Percentiles rank a stretch among this genome's conserved stretches.
These are phyloP conservation scores for Neofusicoccum cordaticola DNA, from an alignment of 2,329 filamentous ascomycete genomes.

Conservation along the genomic window DNA sequence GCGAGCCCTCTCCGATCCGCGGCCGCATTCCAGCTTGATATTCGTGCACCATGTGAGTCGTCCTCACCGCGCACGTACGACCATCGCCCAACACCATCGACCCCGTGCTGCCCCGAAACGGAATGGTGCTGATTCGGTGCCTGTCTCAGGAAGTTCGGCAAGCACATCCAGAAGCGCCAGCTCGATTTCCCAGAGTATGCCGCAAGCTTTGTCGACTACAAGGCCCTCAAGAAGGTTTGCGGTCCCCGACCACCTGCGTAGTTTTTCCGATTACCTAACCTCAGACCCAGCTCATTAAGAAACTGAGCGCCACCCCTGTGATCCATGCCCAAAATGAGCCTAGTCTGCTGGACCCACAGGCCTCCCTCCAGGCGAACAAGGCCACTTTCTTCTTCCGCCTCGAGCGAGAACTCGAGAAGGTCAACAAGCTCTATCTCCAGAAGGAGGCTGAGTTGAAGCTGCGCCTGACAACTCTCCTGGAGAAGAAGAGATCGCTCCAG, in stretches of 20 bases:
- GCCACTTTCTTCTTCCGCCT: slow-evolving; percentile 98
- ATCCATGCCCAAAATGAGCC: slow-evolving; percentile 72
- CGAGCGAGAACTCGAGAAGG: slow-evolving; percentile 96
- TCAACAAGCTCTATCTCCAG: slow-evolving; percentile 95
- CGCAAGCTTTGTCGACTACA: slow-evolving; percentile 98
- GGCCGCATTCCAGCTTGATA: background rate
- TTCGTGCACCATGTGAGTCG: slow-evolving; percentile 15
- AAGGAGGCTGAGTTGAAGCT: slow-evolving; percentile 99
- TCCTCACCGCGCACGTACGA: slow-evolving; percentile 7
- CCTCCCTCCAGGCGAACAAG: slow-evolving; percentile 91
- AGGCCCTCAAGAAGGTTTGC: slow-evolving; percentile 92
- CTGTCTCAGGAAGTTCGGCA: slow-evolving; percentile 90
- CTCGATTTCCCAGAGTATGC: slow-evolving; percentile 99
- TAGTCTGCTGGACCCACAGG: slow-evolving; percentile 68
- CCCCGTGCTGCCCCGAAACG: slow-evolving; percentile 9
- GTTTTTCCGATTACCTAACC: slow-evolving; percentile 20
- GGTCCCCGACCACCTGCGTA: slow-evolving; percentile 7
- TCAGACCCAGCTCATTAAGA: slow-evolving; percentile 82
- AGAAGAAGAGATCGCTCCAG: slow-evolving; percentile 91
- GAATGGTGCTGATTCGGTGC: slow-evolving; percentile 31
- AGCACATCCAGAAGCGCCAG: slow-evolving; percentile 98
- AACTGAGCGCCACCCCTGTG: slow-evolving; percentile 86
- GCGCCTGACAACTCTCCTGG: slow-evolving; percentile 83
- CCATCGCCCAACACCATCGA: background rate
- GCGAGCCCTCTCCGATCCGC: background rate